A percentile compares a stretch with the other conserved stretches of the same genome.
These are phyloP conservation scores for Eucalyptus albens DNA, from an alignment of 345 rosid genomes.

Conservation along the genomic window DNA sequence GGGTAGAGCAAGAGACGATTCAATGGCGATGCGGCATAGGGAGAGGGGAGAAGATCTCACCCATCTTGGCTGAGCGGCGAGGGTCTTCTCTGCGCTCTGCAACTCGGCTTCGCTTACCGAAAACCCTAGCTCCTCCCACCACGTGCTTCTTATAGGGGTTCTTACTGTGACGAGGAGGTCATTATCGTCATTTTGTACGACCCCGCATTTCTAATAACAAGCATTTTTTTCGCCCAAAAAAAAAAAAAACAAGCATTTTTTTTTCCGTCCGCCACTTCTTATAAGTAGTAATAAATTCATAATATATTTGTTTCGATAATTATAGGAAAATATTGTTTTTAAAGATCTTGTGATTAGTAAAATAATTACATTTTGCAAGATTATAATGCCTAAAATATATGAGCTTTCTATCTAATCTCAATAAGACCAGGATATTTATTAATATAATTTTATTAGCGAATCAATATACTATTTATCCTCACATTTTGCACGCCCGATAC, in stretches of 20 bases:
- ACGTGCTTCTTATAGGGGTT: background rate
- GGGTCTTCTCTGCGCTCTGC: background rate
- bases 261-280: fast-evolving
- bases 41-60: background rate
- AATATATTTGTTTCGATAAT: background rate
- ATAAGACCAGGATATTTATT: background rate
- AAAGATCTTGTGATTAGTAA: background rate
- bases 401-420: background rate
- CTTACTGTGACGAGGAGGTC: background rate
- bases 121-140: background rate
- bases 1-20: background rate
- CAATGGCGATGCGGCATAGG: background rate
- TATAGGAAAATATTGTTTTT: background rate
- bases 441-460: fast-evolving
- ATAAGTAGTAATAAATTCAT: fast-evolving
- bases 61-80: background rate
- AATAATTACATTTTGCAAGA: background rate
- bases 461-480: background rate
- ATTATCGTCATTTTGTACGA: background rate
- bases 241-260: too few species aligned
- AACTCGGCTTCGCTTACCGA: background rate
- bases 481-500: too few species aligned
- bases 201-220: background rate
- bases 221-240: too few species aligned
- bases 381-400: background rate